Evolutionary conservation across 2,329 filamentous ascomycete species (phyloP), one percentile per base, ranked within the genome.

Genomic region (Exophiala calicioides): DNA sequence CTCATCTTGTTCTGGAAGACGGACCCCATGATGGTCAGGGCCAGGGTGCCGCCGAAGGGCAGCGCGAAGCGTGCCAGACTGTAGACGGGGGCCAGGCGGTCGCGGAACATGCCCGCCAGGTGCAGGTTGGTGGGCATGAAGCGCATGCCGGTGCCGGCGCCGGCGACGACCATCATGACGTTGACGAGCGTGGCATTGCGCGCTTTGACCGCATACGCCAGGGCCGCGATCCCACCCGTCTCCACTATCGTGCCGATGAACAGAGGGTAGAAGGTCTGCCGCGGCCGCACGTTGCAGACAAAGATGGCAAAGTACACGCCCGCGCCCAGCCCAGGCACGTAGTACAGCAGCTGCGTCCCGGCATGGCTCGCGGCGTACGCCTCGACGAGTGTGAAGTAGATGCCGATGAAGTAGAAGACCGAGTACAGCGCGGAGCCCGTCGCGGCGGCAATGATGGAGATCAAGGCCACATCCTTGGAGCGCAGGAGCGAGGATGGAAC

Each of bases 321-420:
- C 1, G 65, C 73, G 58, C 72, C 81, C 6, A 86, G 65, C 0
- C 84, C 83, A 0, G 82, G 82, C 1, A 81, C 73, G 56, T 82
- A 86, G 61, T 77, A 85, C 1, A 86, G 65, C 8, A 87, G 68
- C 47, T 82, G 75, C 0, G 75, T 58, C 3, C 81, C 81, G 1
- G 81, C 73, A 37, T 77, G 59, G 18, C 73, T 75, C 20, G 67
- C 71, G 20, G 55, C 62, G 51, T 78, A 78, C 4, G 70, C 73
- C 63, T 80, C 68, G 0, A 85, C 82, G 12, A 84, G 66, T 2
- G 79, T 78, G 61, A 86, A 86, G 63, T 85, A 87, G 13, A 86
- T 74, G 12, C 79, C 80, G 55, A 84, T 79, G 56, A 86, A 87
- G 62, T 86, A 87, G 54, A 86, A 78, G 1, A 82, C 77, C 9